These are phyloP conservation scores for Forsythia viridissima DNA, from an alignment of 257 asterid genomes.

Conservation along the genomic window DNA sequence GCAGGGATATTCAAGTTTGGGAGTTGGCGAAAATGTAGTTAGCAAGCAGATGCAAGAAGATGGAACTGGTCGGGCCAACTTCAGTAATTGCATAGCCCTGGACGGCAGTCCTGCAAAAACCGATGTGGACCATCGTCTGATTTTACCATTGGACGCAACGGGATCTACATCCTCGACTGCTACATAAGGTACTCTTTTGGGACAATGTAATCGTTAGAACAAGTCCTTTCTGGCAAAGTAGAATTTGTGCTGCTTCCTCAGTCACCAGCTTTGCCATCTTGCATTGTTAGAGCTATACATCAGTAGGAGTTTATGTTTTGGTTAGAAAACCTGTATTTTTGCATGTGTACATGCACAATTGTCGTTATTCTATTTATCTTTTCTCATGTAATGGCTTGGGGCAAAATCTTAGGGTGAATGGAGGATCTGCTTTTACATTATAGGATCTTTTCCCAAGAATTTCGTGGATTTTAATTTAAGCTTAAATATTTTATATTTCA, in stretches of 20 bases:
- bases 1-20: slow-evolving; percentile 8
- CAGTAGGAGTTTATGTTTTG: background rate
- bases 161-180: slow-evolving; percentile 21
- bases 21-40: slow-evolving; percentile 14
- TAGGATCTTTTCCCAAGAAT: background rate
- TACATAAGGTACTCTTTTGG: background rate
- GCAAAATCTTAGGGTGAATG: background rate
- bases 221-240: background rate
- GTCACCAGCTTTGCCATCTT: background rate
- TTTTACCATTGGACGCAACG: slow-evolving; percentile 11
- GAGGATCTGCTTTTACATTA: background rate
- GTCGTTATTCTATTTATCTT: background rate
- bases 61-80: slow-evolving; percentile 3
- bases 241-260: background rate
- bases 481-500: background rate
- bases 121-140: slow-evolving; percentile 10
- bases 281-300: slow-evolving; percentile 19
- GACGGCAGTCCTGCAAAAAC: background rate
- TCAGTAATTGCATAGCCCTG: too few relatives aligned
- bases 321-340: too few relatives aligned
- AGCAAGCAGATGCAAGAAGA: slow-evolving; percentile 16
- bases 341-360: too few relatives aligned
- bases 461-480: background rate
- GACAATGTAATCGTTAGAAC: background rate
- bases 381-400: background rate